Conservation (phyloP, 345 rosid genomes). For the Lumnitzera racemosa region DNA sequence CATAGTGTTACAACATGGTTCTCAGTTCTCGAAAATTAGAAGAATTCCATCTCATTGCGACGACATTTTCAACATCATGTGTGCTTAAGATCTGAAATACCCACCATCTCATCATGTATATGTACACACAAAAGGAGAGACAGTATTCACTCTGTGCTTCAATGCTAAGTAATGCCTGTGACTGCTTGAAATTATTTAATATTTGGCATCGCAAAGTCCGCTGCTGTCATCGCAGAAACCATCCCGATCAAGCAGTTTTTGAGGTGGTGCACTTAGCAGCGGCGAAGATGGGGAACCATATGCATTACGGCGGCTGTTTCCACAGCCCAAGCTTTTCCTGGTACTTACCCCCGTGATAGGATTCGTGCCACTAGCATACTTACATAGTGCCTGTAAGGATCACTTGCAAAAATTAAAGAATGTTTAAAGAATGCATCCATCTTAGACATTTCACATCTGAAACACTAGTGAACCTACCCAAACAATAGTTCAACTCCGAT, state of each 20-base stretch:
- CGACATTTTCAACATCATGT: too few relatives aligned
- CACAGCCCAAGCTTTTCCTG: conserved; percentile 79
- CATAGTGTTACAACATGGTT: too few relatives aligned
- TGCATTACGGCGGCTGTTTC: conserved; percentile 74
- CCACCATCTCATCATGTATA: neutral
- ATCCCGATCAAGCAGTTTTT: conserved; percentile 72
- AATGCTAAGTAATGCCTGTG: too few relatives aligned
- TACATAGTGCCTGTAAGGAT: conserved; percentile 66
- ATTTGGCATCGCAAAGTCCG: conserved; percentile 69
- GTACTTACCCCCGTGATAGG: conserved; percentile 78
- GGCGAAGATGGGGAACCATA: conserved; percentile 89
- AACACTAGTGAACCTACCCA: neutral
- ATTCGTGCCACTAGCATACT: conserved; percentile 85
- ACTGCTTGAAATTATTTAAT: neutral
- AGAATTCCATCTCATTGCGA: too few relatives aligned
- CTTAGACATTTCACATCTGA: neutral
- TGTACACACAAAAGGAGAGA: conserved; percentile 1
- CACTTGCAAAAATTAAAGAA: neutral
- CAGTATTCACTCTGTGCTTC: neutral
- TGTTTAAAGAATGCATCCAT: neutral
- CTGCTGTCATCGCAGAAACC: conserved; percentile 70
- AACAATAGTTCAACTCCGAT: too few relatives aligned
- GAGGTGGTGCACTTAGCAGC: conserved; percentile 74
- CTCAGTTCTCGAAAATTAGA: too few relatives aligned
- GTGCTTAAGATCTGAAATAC: too few relatives aligned